Evolutionary conservation across 129 eudicot genomes (phyloP).

Genomic region (Ambrosia trifida): DNA sequence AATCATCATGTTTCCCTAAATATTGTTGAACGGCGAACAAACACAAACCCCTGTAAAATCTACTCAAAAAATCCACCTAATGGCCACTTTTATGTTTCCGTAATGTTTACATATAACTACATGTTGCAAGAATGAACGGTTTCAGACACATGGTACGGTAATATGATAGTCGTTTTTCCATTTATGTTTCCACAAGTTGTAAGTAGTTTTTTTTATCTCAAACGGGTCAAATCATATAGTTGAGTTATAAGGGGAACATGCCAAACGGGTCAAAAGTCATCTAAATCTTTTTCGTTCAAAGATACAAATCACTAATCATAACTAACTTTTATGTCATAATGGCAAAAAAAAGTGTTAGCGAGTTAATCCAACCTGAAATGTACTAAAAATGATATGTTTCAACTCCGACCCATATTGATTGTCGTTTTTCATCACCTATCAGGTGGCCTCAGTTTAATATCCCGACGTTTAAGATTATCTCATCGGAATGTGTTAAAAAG

Average conservation of each 20-base stretch:
- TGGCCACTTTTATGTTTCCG: neutral
- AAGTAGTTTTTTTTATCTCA: neutral
- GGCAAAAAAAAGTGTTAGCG: neutral
- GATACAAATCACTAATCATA: neutral
- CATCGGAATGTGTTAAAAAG: slow-evolving; percentile 65
- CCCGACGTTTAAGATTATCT: slow-evolving; percentile 66
- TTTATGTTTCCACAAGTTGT: neutral
- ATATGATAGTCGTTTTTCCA: neutral
- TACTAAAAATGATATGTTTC: neutral
- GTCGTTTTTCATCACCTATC: slow-evolving; percentile 2
- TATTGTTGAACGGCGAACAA: too few species aligned
- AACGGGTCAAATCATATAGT: neutral
- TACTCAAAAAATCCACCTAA: too few species aligned
- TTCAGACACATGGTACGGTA: neutral
- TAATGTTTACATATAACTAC: neutral
- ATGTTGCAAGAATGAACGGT: slow-evolving; percentile 11
- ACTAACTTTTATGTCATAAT: neutral
- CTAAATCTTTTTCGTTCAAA: neutral
- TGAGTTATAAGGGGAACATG: neutral
- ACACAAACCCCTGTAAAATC: too few species aligned
- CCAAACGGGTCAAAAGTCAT: neutral
- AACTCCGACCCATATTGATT: neutral
- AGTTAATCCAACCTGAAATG: neutral
- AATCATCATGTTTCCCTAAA: neutral
- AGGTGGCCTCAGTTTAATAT: slow-evolving; percentile 87